These are phyloP conservation scores for Tolypocladium cylindrosporum DNA, from an alignment of 2,329 filamentous ascomycete species.

Conservation along the genomic window DNA sequence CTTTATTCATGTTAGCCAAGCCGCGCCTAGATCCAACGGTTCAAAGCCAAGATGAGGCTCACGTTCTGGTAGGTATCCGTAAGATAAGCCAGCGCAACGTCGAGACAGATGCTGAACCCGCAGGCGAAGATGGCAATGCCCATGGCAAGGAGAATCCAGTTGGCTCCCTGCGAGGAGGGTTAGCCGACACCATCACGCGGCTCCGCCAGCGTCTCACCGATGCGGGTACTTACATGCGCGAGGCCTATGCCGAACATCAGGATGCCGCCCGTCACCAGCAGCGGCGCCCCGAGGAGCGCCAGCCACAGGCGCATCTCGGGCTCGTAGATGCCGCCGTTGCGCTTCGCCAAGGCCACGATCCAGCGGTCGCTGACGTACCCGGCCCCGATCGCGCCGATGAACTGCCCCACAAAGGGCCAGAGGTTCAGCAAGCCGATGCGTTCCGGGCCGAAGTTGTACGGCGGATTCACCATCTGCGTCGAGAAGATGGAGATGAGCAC, in stretches of 20 bases:
- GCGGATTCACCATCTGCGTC: constrained; percentile 9
- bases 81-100: constrained; percentile 26
- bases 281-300: constrained; percentile 16
- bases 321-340: constrained; percentile 29
- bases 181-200: too few species aligned
- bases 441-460: constrained; percentile 16
- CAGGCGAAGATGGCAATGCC: constrained; percentile 15
- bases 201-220: neutral
- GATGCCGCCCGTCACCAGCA: constrained; percentile 23
- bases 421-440: constrained; percentile 15
- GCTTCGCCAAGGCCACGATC: constrained; percentile 22
- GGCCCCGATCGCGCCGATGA: constrained; percentile 24
- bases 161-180: neutral
- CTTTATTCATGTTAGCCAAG: constrained; percentile 2
- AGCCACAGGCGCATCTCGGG: constrained; percentile 34
- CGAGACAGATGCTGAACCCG: constrained; percentile 17
- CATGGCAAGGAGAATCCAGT: constrained; percentile 14
- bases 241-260: constrained; percentile 1
- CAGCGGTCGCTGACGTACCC: constrained; percentile 26
- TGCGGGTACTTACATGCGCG: neutral
- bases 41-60: neutral
- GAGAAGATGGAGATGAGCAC: neutral
- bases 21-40: too few species aligned
- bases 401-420: constrained; percentile 21
- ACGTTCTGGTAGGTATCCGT: constrained; percentile 25